A percentile compares a stretch with the other conserved stretches of the same genome.
Evolutionary conservation across 2,329 filamentous ascomycete genomes (phyloP).

Genomic region (Pseudocercospora crystallina): DNA sequence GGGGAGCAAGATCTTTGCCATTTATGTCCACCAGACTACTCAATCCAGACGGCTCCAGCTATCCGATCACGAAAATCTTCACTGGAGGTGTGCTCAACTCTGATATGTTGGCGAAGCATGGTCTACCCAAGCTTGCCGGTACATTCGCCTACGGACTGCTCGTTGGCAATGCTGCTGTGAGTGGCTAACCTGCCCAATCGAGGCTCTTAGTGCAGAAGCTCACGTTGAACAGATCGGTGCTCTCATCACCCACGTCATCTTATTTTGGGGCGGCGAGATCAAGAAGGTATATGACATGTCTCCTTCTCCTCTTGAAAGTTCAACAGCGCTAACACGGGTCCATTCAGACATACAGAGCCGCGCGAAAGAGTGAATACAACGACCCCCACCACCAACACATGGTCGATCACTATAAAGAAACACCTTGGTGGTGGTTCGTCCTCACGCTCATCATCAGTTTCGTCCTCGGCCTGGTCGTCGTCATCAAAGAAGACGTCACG

Average conservation of each 20-base stretch:
- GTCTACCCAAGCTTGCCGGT: slow-evolving; percentile 50
- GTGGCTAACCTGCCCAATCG: too few species aligned
- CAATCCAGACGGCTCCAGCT: slow-evolving; percentile 38
- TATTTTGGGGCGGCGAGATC: slow-evolving; percentile 60
- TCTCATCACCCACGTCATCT: slow-evolving; percentile 51
- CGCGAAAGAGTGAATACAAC: slow-evolving; percentile 43
- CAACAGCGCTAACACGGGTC: too few species aligned
- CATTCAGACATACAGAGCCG: slow-evolving; percentile 46
- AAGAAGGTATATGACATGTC: slow-evolving; percentile 15
- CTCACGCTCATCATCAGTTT: slow-evolving; percentile 34
- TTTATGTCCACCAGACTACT: slow-evolving; percentile 57
- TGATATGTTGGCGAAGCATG: slow-evolving; percentile 43
- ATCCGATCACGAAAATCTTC: slow-evolving; percentile 44
- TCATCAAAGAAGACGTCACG: slow-evolving; percentile 33
- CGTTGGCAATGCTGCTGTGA: slow-evolving; percentile 55
- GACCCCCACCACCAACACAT: slow-evolving; percentile 57
- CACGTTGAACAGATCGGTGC: slow-evolving; percentile 48
- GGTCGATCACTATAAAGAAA: slow-evolving; percentile 54
- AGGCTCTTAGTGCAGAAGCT: too few species aligned
- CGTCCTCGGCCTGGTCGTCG: slow-evolving; percentile 28
- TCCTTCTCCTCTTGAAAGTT: too few species aligned
- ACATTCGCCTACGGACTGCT: slow-evolving; percentile 49
- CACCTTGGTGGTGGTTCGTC: slow-evolving; percentile 40
- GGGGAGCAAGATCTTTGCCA: slow-evolving; percentile 48
- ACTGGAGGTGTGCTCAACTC: slow-evolving; percentile 44